Percentiles rank a stretch among this genome's conserved stretches.
Conservation (phyloP, 129 eudicot species). For the Tagetes erecta region DNA sequence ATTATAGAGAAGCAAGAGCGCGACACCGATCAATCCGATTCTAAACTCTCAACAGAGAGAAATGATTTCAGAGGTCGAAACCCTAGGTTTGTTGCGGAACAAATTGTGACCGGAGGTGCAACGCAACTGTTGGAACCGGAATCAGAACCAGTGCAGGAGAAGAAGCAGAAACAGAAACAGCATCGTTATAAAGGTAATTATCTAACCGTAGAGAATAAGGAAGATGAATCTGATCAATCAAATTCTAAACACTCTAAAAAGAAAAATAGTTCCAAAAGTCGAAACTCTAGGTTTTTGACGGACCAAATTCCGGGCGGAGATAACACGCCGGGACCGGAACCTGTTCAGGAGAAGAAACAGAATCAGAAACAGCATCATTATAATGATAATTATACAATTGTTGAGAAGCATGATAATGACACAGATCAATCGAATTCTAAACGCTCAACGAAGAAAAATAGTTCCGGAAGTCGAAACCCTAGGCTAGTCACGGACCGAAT, state of each 20-base stretch:
- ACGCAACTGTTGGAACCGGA: not conserved
- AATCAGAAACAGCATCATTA: not conserved
- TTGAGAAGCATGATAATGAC: not conserved
- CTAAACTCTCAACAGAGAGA: not conserved
- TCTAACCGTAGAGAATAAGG: not conserved
- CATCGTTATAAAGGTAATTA: not conserved
- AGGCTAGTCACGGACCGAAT: not conserved
- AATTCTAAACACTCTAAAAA: not conserved
- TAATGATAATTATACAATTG: not conserved
- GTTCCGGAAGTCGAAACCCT: slow-evolving; percentile 11
- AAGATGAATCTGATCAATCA: not conserved
- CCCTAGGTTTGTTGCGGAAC: slow-evolving; percentile 4
- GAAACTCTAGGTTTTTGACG: slow-evolving; percentile 13
- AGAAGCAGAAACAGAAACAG: not conserved
- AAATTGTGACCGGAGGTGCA: not conserved
- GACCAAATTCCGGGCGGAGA: not conserved
- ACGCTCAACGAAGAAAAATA: not conserved
- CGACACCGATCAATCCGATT: not conserved
- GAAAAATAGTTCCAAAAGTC: not conserved
- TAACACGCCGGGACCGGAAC: not conserved
- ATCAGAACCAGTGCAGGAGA: not conserved
- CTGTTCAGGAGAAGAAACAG: not conserved
- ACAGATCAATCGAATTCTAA: not conserved
- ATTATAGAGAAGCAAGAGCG: not conserved
- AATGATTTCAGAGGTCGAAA: not conserved